Conservation (phyloP, 2,329 filamentous ascomycete genomes). For the Colletotrichum agaves region DNA sequence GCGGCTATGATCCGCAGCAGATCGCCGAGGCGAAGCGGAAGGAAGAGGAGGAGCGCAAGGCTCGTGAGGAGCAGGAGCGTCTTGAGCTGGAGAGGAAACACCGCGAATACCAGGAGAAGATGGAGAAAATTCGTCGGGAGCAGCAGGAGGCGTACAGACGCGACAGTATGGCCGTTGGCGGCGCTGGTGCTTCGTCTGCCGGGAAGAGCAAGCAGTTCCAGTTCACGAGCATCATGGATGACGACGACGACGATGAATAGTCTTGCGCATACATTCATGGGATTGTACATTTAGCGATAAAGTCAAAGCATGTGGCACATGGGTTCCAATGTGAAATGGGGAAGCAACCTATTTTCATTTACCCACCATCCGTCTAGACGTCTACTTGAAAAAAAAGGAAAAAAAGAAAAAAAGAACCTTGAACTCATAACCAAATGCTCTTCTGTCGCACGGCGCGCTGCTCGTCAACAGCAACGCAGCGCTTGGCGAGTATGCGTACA, state of each 20-base stretch:
- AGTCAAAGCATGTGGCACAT: not conserved
- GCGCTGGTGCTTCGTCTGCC: conserved; percentile 41
- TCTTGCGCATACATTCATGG: not conserved
- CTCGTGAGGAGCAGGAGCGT: conserved; percentile 50
- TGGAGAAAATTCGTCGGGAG: conserved; percentile 52
- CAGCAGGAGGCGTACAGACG: conserved; percentile 48
- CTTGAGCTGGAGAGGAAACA: conserved; percentile 59
- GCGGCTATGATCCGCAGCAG: conserved; percentile 66
- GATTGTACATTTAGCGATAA: too few relatives aligned
- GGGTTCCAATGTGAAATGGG: not conserved
- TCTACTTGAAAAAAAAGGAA: conserved; percentile 4
- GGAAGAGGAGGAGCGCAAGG: conserved; percentile 59
- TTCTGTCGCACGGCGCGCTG: not conserved
- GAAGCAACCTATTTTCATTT: conserved; percentile 5
- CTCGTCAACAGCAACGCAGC: conserved; percentile 12
- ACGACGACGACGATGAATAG: conserved; percentile 58
- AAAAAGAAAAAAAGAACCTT: not conserved
- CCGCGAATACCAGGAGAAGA: conserved; percentile 51
- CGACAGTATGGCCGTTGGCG: conserved; percentile 39
- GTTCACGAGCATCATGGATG: conserved; percentile 64
- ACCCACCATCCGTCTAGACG: conserved; percentile 23
- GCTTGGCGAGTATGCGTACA: conserved; percentile 21
- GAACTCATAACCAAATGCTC: conserved; percentile 1
- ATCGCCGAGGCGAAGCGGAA: conserved; percentile 63
- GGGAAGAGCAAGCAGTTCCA: conserved; percentile 65